Base-by-base conservation (phyloP, 495 filamentous ascomycete species). In the Penicillium subrubescens region DNA sequence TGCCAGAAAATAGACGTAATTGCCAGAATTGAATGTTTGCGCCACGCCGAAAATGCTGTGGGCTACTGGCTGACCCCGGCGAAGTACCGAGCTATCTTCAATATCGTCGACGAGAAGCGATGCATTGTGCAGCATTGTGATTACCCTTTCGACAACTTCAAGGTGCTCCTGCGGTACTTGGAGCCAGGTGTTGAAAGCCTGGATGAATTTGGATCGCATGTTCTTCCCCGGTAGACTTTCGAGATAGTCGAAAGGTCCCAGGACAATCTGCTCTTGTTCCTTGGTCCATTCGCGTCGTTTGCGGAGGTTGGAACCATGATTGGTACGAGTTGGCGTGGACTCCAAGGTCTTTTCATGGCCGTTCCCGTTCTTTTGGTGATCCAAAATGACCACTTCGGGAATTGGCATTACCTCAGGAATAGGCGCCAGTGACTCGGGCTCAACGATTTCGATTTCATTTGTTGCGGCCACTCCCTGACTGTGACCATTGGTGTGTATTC, bases 101-200 rank as follows among this genome's bases (percentile, higher is more conserved):
- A 56, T 56, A 37, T 56, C 53, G 12, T 56, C 53, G 6, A 56
- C 50, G 50, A 52, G 50, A 15, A 52, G 50, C 12, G 50, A 52
- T 31, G 50, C 50, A 3, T 23, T 52, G 15, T 52, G 50, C 5
- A 52, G 23, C 50, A 52, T 52, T 6, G 7, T 27, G 50, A 52
- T 52, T 8, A 52, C 50, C 10, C 50, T 52, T 14, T 52, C 50
- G 11, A 52, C 23, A n/a, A 52, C 19, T 27, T 52, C 23, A 23
- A 52, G 29, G 10, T 61, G 59, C 46, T 39, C 23, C 1, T 12
- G 59, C 1, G 59, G 59, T 1, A 53, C 59, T 39, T 53, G 46
- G 7, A 61, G 59, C 59, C 59, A 61, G 59, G 17, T 25, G 31
- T 53, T 61, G n/a, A 61, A 61, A 3, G 59, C 59, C 19, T 61